Percentiles rank a stretch among this genome's conserved stretches.
These are phyloP conservation scores for Cyberlindnera euphorbiae DNA, from an alignment of 805 yeast species.

Conservation along the genomic window DNA sequence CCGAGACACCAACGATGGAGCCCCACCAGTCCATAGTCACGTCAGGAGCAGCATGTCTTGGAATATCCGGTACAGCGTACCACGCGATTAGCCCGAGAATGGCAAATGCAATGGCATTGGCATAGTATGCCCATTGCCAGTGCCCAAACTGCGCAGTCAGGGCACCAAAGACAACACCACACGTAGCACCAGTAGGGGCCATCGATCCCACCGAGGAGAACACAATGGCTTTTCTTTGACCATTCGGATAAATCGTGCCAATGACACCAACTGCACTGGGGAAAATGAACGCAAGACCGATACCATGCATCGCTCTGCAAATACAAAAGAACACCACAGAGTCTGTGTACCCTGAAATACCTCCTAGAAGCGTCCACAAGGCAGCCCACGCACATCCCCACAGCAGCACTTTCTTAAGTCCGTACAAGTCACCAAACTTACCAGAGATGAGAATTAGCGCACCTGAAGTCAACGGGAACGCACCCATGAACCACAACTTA, in stretches of 20 bases:
- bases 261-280: constrained; percentile 58
- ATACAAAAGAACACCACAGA: constrained; percentile 46
- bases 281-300: constrained; percentile 52
- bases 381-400: constrained; percentile 52
- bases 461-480: constrained; percentile 67
- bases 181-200: constrained; percentile 57
- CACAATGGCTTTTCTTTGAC: constrained; percentile 45
- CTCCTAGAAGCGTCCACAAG: constrained; percentile 57
- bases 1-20: constrained; percentile 52
- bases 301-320: constrained; percentile 57
- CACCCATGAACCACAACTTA: constrained; percentile 63
- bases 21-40: constrained; percentile 47
- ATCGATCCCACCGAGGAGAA: constrained; percentile 53
- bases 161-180: constrained; percentile 49
- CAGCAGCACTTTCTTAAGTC: constrained; percentile 48
- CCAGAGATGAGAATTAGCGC: constrained; percentile 69
- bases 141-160: constrained; percentile 37
- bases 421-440: constrained; percentile 66
- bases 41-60: constrained; percentile 17
- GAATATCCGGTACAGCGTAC: constrained; percentile 31
- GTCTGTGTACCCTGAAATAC: constrained; percentile 47
- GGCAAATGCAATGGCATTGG: constrained; percentile 33
- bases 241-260: constrained; percentile 42
- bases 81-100: constrained; percentile 28
- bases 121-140: constrained; percentile 50